These are phyloP conservation scores for Lyophyllum atratum DNA, from an alignment of 768 basidiomycete species.

Conservation along the genomic window DNA sequence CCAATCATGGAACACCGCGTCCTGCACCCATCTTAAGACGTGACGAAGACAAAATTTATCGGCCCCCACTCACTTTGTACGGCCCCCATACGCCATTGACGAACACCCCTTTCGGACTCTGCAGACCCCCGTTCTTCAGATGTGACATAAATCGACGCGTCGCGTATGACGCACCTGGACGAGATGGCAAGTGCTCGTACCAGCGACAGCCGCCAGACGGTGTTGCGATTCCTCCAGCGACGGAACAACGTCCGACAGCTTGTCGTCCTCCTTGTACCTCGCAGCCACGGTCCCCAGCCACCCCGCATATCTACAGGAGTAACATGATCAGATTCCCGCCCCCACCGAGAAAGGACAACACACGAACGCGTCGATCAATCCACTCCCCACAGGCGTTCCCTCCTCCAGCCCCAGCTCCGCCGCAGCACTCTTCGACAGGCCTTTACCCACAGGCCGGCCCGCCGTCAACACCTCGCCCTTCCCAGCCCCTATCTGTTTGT, in stretches of 20 bases:
- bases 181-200: constrained; percentile 95
- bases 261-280: constrained; percentile 55
- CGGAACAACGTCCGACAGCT: constrained; percentile 53
- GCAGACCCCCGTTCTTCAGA: not conserved
- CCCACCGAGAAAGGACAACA: constrained; percentile 3
- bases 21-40: constrained; percentile 40
- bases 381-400: constrained; percentile 93
- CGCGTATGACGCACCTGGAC: constrained; percentile 59
- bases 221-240: constrained; percentile 75
- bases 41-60: not conserved
- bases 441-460: constrained; percentile 81
- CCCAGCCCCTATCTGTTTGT: constrained; percentile 72
- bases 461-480: constrained; percentile 74
- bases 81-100: constrained; percentile 95
- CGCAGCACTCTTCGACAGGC: constrained; percentile 78
- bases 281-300: constrained; percentile 97
- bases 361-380: constrained; percentile 89
- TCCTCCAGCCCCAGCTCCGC: constrained; percentile 80
- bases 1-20: constrained; percentile 90
- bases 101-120: constrained; percentile 83
- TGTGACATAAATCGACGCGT: not conserved
- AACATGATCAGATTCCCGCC: not conserved
- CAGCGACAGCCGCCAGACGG: constrained; percentile 90
- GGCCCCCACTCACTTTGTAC: constrained; percentile 54
- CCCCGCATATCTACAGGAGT: constrained; percentile 72